Percentiles rank a stretch among this genome's conserved stretches.
Evolutionary conservation across 805 yeast species (phyloP).

Genomic region (Ogataea nakhonphanomensis): DNA sequence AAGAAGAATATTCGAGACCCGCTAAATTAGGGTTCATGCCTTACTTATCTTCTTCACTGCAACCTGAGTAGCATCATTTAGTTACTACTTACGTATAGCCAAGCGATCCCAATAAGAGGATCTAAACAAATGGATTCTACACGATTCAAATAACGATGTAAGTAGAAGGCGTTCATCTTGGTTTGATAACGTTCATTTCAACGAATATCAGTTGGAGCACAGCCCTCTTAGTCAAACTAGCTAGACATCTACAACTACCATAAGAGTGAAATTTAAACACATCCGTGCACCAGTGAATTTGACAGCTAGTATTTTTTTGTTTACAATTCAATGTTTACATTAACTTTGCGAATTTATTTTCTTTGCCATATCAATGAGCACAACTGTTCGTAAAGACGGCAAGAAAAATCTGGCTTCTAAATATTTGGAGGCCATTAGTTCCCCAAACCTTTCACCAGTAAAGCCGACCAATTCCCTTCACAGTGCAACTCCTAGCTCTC

Average conservation of each 20-base stretch:
- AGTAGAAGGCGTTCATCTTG: too few relatives aligned
- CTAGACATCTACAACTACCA: too few relatives aligned
- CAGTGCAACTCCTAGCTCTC: constrained; percentile 8
- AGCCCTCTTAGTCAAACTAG: not conserved
- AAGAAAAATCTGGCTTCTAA: constrained; percentile 29
- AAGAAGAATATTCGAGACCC: constrained; percentile 10
- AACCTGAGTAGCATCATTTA: too few relatives aligned
- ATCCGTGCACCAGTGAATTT: constrained; percentile 7
- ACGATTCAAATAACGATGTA: too few relatives aligned
- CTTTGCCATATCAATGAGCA: constrained; percentile 16
- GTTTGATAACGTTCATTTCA: too few relatives aligned
- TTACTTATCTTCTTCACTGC: too few relatives aligned
- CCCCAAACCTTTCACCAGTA: constrained; percentile 24
- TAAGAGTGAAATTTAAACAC: too few relatives aligned
- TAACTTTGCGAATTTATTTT: constrained; percentile 1
- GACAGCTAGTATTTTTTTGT: constrained; percentile 2
- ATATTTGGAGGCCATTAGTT: constrained; percentile 30
- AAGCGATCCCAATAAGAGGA: too few relatives aligned
- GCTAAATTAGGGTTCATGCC: too few relatives aligned
- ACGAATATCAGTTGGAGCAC: too few relatives aligned
- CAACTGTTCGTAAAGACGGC: constrained; percentile 20
- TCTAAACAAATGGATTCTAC: too few relatives aligned
- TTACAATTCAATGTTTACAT: constrained; percentile 12
- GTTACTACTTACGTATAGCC: too few relatives aligned
- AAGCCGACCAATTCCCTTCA: constrained; percentile 15